Base-by-base conservation (phyloP, 2,329 filamentous ascomycete species). In the Chalaropsis ovoidea region DNA sequence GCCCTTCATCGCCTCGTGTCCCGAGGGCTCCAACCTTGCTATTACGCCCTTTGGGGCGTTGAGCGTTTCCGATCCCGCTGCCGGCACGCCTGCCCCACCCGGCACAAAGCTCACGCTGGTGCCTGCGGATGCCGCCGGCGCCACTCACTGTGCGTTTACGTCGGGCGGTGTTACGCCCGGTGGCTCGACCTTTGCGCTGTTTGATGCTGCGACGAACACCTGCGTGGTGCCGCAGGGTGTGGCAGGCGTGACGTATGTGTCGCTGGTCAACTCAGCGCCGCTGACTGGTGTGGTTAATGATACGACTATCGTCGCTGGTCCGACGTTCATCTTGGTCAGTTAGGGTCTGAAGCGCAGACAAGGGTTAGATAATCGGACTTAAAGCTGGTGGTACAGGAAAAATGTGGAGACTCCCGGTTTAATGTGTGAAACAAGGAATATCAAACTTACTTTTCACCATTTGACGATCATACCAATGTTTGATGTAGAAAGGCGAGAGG, bases 1-100 rank as follows among this genome's bases (percentile, higher is more conserved):
- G 0, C 82, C 82, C 56, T 90, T 90, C 79, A 90, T 91, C 77
- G 74, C 75, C 65, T 83, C 82, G 39, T 91, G 87, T 77, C 88
- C 87, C 17, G 75, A 80, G 35, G 85, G 83, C 66, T 89, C 73
- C 80, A 81, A 68, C 79, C 86, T 68, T 84, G 81, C 70, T 79
- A 87, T 74, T 81, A 79, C 67, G 77, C 85, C 69, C 82, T 89
- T 84, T 83, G 86, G 63, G 1, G 72, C 78, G 3, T 74, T 86
- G 58, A 77, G 78, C 68, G 78, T 85, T 76, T 76, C 78, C n/a
- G 72, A 73, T 47, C 76, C 77, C 11, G 74, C 77, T 15, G 72
- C 75, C 10, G 76, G 75, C 39, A 72, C 74, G 1, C 75, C 77
- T 8, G 74, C 76, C 10, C 72, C 70, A 65, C 71, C 73, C 41